Base-by-base conservation (phyloP, 139 green algal species). In the Tetraselmis striata region DNA sequence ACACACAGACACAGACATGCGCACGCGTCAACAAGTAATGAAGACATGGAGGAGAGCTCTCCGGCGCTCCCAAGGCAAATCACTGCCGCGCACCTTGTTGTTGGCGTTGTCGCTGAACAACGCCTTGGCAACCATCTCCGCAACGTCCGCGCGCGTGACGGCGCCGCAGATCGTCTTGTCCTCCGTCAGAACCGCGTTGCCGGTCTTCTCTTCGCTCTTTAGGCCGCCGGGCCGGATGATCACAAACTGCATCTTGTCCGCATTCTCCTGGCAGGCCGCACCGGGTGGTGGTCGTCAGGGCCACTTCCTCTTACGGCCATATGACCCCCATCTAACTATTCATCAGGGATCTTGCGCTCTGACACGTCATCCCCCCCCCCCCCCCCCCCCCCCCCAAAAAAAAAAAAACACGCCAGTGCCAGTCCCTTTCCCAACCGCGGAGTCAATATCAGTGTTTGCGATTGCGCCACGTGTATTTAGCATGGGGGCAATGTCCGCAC, bases 161-260 rank as follows among this genome's bases (percentile, higher is more conserved):
- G 89, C 86, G 32, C 96, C 94, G 81, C 93, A 96, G 23, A 97
- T 87, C 28, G n/a, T 87, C 1, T 22, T 88, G 84, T 95, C 88
- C 81, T 98, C 91, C 23, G 96, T 98, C 77, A 98, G 87, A n/a
- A 98, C 89, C 18, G 86, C 95, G 0, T 80, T 94, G 31, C 92
- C 92, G 0, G 94, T 97, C 26, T 88, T 85, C n/a, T 89, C 59
- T 75, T 98, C 96, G 0, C 84, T 94, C 77, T 95, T 94, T 0
- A 99, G 89, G 74, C 97, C 97, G 27, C 97, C 97, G 0, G 97
- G 96, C 23, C 96, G 89, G 28, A 99, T 89, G 83, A 99, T 99
- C 24, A 92, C 88, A 80, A 87, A 98, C 0, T 90, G 76, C 88
- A 99, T 95, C 78, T 93, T 89, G 79, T 91, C 85, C 0, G 29